Evolutionary conservation across 192 early-diverging fungal species (phyloP).

Genomic region (Mortierella antarctica): DNA sequence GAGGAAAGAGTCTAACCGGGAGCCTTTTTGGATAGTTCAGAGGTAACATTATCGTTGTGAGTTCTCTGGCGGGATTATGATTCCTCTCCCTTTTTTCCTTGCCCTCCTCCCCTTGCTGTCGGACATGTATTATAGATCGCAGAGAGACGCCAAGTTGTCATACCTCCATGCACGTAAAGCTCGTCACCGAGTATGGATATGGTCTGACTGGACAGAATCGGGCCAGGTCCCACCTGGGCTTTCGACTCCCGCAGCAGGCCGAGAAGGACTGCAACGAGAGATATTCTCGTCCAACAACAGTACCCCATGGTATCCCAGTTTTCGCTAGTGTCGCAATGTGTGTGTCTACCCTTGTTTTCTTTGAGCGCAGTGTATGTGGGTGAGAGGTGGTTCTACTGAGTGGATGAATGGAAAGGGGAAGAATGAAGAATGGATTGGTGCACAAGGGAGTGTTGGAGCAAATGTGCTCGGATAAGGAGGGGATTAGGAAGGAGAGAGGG

Average conservation of each 20-base stretch:
- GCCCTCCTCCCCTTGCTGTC: too few relatives aligned
- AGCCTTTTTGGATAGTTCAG: constrained; percentile 1
- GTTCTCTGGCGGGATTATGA: background rate
- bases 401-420: background rate
- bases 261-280: constrained; percentile 13
- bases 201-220: constrained; percentile 31
- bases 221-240: constrained; percentile 27
- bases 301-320: constrained; percentile 4
- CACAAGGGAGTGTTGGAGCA: background rate
- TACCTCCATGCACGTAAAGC: constrained; percentile 51
- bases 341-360: background rate
- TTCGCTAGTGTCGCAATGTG: background rate
- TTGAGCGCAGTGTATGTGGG: background rate
- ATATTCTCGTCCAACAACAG: constrained; percentile 8
- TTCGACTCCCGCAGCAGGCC: constrained; percentile 19
- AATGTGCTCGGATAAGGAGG: background rate
- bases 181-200: constrained; percentile 47
- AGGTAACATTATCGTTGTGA: too few relatives aligned
- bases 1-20: constrained; percentile 24
- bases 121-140: too few relatives aligned
- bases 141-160: background rate
- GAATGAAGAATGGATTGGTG: background rate
- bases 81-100: background rate
- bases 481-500: background rate
- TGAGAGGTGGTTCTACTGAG: background rate